These are phyloP conservation scores for Neofusicoccum sp. DNA, from an alignment of 2,329 filamentous ascomycete species.

Conservation along the genomic window DNA sequence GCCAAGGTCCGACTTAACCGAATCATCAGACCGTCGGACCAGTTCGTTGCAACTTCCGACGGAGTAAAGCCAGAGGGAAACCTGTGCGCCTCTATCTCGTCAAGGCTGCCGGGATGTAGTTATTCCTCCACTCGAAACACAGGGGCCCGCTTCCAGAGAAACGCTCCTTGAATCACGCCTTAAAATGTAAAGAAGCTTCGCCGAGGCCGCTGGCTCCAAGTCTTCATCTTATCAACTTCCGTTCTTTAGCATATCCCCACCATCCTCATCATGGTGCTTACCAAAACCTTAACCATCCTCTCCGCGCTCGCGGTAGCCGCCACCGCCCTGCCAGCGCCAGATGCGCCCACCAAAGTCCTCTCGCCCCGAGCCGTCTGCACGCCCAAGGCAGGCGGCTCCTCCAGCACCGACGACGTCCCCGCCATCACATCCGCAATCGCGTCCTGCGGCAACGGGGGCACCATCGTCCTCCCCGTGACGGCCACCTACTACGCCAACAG, in stretches of 20 bases:
- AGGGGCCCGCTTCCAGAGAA: neutral
- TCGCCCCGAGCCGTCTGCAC: slow-evolving; percentile 35
- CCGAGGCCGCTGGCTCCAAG: too few species aligned
- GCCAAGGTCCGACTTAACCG: neutral
- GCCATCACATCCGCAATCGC: slow-evolving; percentile 48
- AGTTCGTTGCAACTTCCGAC: too few species aligned
- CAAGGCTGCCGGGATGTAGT: neutral
- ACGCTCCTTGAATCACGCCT: neutral
- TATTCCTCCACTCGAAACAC: slow-evolving; percentile 1
- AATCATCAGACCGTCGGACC: neutral
- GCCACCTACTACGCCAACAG: slow-evolving; percentile 49
- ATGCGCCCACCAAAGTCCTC: neutral
- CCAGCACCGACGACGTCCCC: slow-evolving; percentile 46
- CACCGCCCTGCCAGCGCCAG: slow-evolving; percentile 39
- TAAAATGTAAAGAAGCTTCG: too few species aligned
- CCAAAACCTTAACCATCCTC: neutral
- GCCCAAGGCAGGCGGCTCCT: slow-evolving; percentile 32
- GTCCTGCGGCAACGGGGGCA: slow-evolving; percentile 48
- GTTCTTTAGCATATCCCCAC: neutral
- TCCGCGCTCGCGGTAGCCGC: neutral
- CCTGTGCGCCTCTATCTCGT: neutral
- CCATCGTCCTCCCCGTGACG: slow-evolving; percentile 47
- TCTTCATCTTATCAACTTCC: too few species aligned
- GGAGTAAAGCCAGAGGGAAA: too few species aligned
- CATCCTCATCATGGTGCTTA: neutral